These are phyloP conservation scores for Boletus eberwhitei DNA, from an alignment of 768 basidiomycete genomes.

Conservation along the genomic window DNA sequence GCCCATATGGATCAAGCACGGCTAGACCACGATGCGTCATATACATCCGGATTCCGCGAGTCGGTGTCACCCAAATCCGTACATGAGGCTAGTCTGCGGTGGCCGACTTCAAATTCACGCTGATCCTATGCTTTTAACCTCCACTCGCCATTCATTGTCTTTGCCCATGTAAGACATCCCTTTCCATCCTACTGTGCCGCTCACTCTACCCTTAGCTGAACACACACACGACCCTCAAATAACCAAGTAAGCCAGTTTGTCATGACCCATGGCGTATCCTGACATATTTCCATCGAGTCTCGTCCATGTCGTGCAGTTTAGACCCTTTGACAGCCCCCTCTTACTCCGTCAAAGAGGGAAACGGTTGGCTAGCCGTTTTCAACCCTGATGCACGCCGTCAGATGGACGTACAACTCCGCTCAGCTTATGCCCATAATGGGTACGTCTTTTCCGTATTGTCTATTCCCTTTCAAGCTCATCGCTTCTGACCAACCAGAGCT, in stretches of 20 bases:
- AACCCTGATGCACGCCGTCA: conserved; percentile 45
- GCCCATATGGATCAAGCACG: background rate
- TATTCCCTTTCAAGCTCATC: conserved; percentile 10
- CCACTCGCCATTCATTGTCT: background rate
- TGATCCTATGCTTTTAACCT: conserved; percentile 1
- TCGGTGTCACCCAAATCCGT: conserved; percentile 9
- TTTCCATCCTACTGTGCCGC: background rate
- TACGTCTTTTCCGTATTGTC: conserved; percentile 35
- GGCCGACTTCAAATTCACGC: background rate
- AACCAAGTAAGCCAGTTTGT: conserved; percentile 4
- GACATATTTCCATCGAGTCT: conserved; percentile 1
- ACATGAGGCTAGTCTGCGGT: conserved; percentile 9
- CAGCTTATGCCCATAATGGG: conserved; percentile 82
- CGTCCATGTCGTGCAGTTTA: conserved; percentile 22
- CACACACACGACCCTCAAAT: background rate
- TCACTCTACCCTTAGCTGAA: background rate
- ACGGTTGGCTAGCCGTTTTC: conserved; percentile 54
- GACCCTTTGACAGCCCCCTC: conserved; percentile 29
- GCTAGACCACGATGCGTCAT: conserved; percentile 1
- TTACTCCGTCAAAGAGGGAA: conserved; percentile 42
- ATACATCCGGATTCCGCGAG: background rate
- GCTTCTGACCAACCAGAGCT: conserved; percentile 16
- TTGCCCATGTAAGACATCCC: background rate
- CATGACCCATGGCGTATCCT: background rate
- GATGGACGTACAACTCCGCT: conserved; percentile 55